phyloP scores from a whole-genome alignment of 2,329 filamentous ascomycete species.

The Cladophialophora carrionii region DNA sequence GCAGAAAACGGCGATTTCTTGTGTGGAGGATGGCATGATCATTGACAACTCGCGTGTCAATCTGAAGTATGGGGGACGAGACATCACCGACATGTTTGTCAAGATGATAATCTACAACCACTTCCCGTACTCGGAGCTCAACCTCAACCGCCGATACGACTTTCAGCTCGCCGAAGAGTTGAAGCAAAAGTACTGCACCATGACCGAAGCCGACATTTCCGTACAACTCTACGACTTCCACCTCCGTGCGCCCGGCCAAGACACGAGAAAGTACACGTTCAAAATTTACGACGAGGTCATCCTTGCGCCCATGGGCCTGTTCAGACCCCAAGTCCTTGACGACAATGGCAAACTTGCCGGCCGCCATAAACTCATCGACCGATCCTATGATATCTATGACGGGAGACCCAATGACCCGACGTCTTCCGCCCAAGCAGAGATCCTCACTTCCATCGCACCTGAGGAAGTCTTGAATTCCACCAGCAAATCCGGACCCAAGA shows the following conservation, averaged over 20 bases:
- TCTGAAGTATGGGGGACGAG: conserved; percentile 87
- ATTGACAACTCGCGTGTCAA: conserved; percentile 94
- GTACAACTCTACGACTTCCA: conserved; percentile 90
- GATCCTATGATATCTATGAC: conserved; percentile 93
- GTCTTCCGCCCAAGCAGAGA: conserved; percentile 77
- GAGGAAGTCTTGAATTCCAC: conserved; percentile 38
- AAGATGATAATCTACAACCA: conserved; percentile 98
- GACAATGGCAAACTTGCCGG: conserved; percentile 71
- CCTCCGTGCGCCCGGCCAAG: conserved; percentile 81
- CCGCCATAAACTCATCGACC: conserved; percentile 78
- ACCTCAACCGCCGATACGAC: conserved; percentile 85
- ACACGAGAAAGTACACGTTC: conserved; percentile 90
- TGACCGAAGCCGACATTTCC: conserved; percentile 86
- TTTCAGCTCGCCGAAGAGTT: conserved; percentile 92
- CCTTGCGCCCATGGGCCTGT: conserved; percentile 92
- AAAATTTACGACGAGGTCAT: conserved; percentile 97
- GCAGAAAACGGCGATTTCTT: conserved; percentile 95
- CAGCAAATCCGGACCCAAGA: conserved; percentile 41
- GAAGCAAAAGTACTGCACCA: conserved; percentile 88
- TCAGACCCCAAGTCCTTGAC: conserved; percentile 83
- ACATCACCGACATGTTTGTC: conserved; percentile 91
- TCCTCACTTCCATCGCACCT: conserved; percentile 58
- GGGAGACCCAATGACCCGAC: conserved; percentile 87
- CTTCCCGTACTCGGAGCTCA: conserved; percentile 94
- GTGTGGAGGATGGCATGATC: conserved; percentile 93